Evolutionary conservation across 1,284 basidiomycete genomes (phyloP).

Genomic region (Cystobasidium slooffiae): DNA sequence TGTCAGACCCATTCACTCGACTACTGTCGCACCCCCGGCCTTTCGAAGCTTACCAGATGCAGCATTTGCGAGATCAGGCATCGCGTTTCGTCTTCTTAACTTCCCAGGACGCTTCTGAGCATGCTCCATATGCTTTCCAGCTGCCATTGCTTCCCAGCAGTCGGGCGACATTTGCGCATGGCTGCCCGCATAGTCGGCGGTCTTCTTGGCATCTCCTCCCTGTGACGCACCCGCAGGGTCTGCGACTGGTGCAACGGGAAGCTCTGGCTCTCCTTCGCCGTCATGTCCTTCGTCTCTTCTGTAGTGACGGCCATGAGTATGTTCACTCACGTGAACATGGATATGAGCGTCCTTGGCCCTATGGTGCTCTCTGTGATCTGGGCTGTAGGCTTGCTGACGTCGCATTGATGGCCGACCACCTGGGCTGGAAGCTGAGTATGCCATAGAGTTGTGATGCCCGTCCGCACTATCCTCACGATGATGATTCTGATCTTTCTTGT

Average conservation of each 20-base stretch:
- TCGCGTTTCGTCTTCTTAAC: background rate
- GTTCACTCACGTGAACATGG: background rate
- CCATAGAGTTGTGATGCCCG: background rate
- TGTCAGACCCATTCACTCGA: no score
- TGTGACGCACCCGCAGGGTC: background rate
- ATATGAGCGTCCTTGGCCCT: background rate
- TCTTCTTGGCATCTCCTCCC: background rate
- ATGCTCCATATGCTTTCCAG: constrained; percentile 5
- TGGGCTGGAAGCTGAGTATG: background rate
- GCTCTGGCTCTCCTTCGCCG: constrained; percentile 1
- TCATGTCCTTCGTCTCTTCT: constrained; percentile 15
- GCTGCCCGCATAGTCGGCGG: background rate
- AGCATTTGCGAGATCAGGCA: constrained; percentile 12
- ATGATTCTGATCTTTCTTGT: background rate
- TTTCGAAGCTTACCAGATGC: background rate
- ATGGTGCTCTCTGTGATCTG: background rate
- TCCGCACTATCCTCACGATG: background rate
- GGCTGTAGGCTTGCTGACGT: background rate
- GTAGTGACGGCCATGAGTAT: background rate
- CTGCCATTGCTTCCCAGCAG: constrained; percentile 14
- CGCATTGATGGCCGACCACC: constrained; percentile 13
- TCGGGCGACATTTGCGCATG: constrained; percentile 2
- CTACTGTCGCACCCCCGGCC: no score
- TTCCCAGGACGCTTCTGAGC: constrained; percentile 2
- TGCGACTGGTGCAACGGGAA: background rate